Evolutionary conservation across 208 protist genomes (phyloP), one percentile per base, ranked within the genome.

Genomic region (Leishmania aethiopica): DNA sequence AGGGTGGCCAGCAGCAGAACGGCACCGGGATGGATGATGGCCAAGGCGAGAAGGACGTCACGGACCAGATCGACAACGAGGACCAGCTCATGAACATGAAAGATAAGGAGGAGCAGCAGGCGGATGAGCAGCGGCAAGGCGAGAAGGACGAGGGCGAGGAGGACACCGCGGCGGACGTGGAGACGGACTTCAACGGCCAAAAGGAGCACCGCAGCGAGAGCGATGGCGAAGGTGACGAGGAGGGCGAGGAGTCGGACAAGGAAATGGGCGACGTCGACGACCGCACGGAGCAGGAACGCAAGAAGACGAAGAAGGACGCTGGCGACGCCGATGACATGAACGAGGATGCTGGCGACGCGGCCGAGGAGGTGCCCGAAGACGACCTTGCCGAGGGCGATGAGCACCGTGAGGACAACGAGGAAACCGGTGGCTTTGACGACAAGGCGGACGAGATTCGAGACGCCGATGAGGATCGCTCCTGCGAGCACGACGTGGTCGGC

Each of bases 11-110:
- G 15, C 90, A 89, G 83, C 83, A 93, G 62, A 92, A 95, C 28
- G 99, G 99, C 57, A 99, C 98, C 28, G 99, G 99, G 64, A 99
- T 99, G 97, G 99, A 99, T 80, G 99, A 99, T 78, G 99, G 99
- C 51, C 75, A 99, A 70, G 99, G 99, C 77, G 95, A 99, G 83
- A 99, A 99, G 77, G 99, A 99, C 85, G 98, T 99, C 35, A 98
- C 93, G 32, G 95, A 99, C 66, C 83, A 99, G 91, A 99, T 99
- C 45, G 96, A 99, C 40, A 96, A 99, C 84, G 99, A 99, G 84
- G 97, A 99, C 74, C 95, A 98, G 89, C 87, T 97, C 28, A 97
- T 99, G 95, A 84, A 82, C 71, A 95, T 94, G 80, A 95, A 95
- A 84, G 96, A 98, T 77, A 92, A 92, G 78, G 96, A 99, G 81